A percentile compares a stretch with the other conserved stretches of the same genome.
Evolutionary conservation across 2,329 filamentous ascomycete species (phyloP).

Genomic region (Pseudonectria buxi): DNA sequence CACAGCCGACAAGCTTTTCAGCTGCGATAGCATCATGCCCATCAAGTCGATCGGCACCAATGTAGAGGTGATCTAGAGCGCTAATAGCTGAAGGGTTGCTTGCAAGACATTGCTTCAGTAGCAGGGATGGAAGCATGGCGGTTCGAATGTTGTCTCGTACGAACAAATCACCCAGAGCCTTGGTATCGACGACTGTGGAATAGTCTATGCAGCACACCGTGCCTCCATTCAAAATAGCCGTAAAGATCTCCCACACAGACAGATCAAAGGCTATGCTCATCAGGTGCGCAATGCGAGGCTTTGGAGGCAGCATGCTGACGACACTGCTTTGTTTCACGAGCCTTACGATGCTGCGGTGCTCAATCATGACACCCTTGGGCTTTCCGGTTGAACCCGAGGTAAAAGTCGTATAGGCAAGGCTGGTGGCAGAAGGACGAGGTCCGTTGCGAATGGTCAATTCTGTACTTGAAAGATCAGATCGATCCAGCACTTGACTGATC

Average conservation of each 20-base stretch:
- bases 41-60: constrained; percentile 12
- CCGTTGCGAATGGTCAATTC: neutral
- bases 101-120: constrained; percentile 11
- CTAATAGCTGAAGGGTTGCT: constrained; percentile 2
- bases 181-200: constrained; percentile 5
- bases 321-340: constrained; percentile 7
- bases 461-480: fast-evolving
- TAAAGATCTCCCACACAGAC: constrained; percentile 13
- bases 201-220: constrained; percentile 14
- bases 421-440: neutral
- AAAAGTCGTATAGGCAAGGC: constrained; percentile 35
- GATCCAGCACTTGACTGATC: constrained; percentile 1
- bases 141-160: constrained; percentile 2
- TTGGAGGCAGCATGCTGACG: neutral
- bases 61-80: constrained; percentile 4
- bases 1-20: neutral
- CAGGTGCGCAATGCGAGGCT: constrained; percentile 7
- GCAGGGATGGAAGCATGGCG: constrained; percentile 4
- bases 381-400: constrained; percentile 45
- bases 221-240: constrained; percentile 13
- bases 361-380: constrained; percentile 41
- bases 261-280: constrained; percentile 15
- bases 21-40: constrained; percentile 3
- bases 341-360: constrained; percentile 13
- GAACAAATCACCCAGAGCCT: constrained; percentile 6